These are phyloP conservation scores for Eimeria praecox DNA, from an alignment of 169 alveolate genomes.

Conservation along the genomic window DNA sequence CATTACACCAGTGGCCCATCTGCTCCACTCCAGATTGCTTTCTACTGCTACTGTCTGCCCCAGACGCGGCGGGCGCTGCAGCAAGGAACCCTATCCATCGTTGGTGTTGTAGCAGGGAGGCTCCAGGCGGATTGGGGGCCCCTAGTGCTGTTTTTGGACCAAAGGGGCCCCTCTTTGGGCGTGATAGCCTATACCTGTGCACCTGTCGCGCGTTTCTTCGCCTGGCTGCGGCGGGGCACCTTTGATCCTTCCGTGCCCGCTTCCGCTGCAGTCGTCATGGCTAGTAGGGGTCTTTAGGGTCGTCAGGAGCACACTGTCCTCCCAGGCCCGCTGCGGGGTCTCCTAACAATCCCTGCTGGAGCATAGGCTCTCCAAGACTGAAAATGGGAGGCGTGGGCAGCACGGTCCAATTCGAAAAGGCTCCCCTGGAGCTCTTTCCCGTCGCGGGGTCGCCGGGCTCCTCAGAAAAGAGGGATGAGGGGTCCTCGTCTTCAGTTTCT, in stretches of 20 bases:
- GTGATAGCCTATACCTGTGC: background rate
- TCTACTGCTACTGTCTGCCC: background rate
- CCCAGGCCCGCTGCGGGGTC: constrained; percentile 25
- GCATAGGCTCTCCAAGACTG: background rate
- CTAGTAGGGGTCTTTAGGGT: constrained; percentile 48
- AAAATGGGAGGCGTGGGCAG: constrained; percentile 69
- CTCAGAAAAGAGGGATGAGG: constrained; percentile 40
- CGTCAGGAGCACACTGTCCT: constrained; percentile 41
- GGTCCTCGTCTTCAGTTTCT: background rate
- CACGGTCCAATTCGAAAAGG: constrained; percentile 63
- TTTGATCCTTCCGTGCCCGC: background rate
- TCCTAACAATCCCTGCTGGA: background rate
- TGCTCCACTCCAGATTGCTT: background rate
- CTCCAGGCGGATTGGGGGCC: constrained; percentile 21
- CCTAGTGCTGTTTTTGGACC: background rate
- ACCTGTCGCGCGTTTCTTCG: background rate
- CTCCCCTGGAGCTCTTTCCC: background rate
- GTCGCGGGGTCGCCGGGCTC: background rate
- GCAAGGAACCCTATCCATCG: constrained; percentile 39
- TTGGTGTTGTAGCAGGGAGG: constrained; percentile 10
- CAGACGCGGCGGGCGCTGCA: constrained; percentile 24
- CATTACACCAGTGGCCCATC: background rate
- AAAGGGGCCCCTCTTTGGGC: background rate
- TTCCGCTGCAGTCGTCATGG: constrained; percentile 35
- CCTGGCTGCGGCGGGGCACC: background rate